Evolutionary conservation across 371 early-diverging fungal genomes (phyloP), one percentile per base, ranked within the genome.

Genomic region (Amoeboradix gromovi): DNA sequence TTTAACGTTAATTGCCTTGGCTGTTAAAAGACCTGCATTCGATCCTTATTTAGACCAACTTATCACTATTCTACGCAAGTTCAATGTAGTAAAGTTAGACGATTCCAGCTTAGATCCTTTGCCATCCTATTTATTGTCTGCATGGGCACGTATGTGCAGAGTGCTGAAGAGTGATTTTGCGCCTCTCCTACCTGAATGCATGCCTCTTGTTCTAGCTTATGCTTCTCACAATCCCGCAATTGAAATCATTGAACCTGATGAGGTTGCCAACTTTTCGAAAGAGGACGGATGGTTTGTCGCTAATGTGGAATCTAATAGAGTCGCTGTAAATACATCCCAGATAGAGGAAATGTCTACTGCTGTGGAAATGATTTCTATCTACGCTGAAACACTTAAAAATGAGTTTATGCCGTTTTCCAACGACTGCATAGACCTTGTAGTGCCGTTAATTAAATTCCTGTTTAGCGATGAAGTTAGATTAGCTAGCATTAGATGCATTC

Each of bases 211-310:
- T 74, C 71, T 94, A 68, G 77, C 78, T 66, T 82, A 85, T 31
- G 95, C 93, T 1, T 80, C 83, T 68, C 78, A 88, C 67, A 89
- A 90, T 75, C 94, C 97, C 5, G 93, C 94, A 71, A 83, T 92
- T 75, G 89, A 90, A 29, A 80, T 93, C 69, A 77, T 94, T 71
- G 92, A 91, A 32, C 90, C 90, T 72, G 79, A 84, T 69, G 72
- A 72, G 31, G 90, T 89, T 72, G 75, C 83, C 69, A 84, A 87
- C 74, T 91, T 88, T 73, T 80, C 88, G 28, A 79, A 87, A 66
- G 94, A 92, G 71, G 94, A 95, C 71, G 92, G 90, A 1, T 95
- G 94, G 94, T 90, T 92, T 75, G 89, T 92, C 77, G 84, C 88
- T 67, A 85, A 80, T 69, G 80, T 89, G 32, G 86, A 87, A 32